Conservation (phyloP, 108 stramenopile species). For the Cyclotella distinguenda region DNA sequence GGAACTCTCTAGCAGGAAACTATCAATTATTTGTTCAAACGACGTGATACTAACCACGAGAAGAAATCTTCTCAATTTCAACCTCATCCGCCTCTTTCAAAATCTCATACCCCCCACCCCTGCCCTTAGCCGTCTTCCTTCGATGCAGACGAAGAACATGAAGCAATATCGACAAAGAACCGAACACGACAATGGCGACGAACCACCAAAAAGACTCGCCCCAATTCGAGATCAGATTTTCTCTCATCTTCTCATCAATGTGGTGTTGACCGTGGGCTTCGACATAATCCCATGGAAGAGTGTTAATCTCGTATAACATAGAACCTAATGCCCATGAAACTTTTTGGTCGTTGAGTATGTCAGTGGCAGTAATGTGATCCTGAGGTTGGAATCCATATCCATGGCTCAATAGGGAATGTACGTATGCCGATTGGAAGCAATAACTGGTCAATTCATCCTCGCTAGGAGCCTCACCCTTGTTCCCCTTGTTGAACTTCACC, state of each 20-base stretch:
- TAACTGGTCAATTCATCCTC: constrained; percentile 57
- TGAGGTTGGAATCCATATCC: constrained; percentile 76
- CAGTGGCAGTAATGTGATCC: constrained; percentile 68
- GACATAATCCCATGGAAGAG: constrained; percentile 46
- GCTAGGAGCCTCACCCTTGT: background rate
- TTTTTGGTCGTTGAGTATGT: constrained; percentile 79
- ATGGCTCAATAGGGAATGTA: constrained; percentile 59
- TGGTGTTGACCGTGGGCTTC: constrained; percentile 25
- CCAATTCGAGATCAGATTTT: constrained; percentile 14
- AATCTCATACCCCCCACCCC: constrained; percentile 22
- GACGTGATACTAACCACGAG: background rate
- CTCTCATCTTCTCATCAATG: constrained; percentile 2
- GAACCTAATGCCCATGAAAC: constrained; percentile 87
- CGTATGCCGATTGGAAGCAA: constrained; percentile 82
- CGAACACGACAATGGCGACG: constrained; percentile 6
- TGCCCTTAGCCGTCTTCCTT: background rate
- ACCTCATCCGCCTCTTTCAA: constrained; percentile 10
- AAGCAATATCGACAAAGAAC: constrained; percentile 1
- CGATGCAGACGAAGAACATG: constrained; percentile 25
- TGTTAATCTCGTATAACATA: constrained; percentile 92
- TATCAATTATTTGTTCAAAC: background rate
- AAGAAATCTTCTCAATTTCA: constrained; percentile 7
- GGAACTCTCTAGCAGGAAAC: too few species aligned
- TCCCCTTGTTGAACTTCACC: constrained; percentile 50
- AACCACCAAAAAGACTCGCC: constrained; percentile 12